These are phyloP conservation scores for Nectriaceae sp. DNA, from an alignment of 2,329 filamentous ascomycete species.

Conservation along the genomic window DNA sequence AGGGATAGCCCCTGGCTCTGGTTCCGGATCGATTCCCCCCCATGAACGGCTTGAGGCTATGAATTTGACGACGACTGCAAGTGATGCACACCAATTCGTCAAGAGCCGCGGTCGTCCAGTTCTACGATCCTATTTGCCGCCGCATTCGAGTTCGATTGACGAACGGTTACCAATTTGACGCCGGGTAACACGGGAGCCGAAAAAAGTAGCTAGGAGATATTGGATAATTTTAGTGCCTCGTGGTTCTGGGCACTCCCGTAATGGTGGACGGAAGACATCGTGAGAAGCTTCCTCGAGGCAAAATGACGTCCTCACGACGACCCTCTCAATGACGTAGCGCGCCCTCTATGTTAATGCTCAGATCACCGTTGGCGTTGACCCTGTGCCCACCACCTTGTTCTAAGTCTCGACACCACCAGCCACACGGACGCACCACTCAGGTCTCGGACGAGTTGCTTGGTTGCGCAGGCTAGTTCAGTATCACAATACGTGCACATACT, in stretches of 20 bases:
- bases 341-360: slow-evolving; percentile 17
- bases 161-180: neutral
- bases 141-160: neutral
- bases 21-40: slow-evolving; percentile 10
- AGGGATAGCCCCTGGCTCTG: slow-evolving; percentile 7
- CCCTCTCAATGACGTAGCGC: slow-evolving; percentile 26
- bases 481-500: neutral
- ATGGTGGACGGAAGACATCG: no score
- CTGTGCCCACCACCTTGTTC: slow-evolving; percentile 25
- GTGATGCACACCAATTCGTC: neutral
- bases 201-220: no score
- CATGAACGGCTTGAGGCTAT: slow-evolving; percentile 2
- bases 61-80: neutral
- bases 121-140: neutral
- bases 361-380: slow-evolving; percentile 24
- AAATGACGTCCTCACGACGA: slow-evolving; percentile 30
- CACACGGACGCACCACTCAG: neutral
- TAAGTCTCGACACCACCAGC: slow-evolving; percentile 23
- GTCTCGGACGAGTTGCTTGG: neutral
- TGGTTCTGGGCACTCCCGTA: no score
- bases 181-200: neutral
- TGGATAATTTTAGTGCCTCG: no score
- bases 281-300: neutral
- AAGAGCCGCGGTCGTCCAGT: slow-evolving; percentile 7
- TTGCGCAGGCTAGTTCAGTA: neutral